Evolutionary conservation across 352 stramenopile species (phyloP).

Genomic region (Globisporangium ultimum): DNA sequence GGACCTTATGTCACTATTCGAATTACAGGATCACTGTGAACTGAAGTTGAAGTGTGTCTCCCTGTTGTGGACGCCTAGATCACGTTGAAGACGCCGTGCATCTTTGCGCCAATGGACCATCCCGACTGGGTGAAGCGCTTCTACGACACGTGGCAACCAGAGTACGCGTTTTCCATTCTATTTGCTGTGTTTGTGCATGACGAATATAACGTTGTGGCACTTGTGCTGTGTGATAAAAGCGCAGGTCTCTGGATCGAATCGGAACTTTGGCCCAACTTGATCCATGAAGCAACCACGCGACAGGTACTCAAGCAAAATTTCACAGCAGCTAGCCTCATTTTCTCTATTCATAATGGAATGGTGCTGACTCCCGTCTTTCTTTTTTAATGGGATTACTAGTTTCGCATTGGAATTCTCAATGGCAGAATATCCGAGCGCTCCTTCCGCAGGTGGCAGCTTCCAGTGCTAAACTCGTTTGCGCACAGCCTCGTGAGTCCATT

Average conservation of each 20-base stretch:
- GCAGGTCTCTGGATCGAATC: constrained; percentile 77
- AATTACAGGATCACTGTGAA: constrained; percentile 7
- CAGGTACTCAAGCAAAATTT: constrained; percentile 15
- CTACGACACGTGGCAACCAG: constrained; percentile 54
- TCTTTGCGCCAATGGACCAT: constrained; percentile 71
- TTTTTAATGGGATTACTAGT: constrained; percentile 11
- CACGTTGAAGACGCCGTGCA: constrained; percentile 17
- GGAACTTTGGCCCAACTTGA: constrained; percentile 77
- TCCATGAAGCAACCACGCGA: constrained; percentile 42
- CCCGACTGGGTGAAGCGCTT: constrained; percentile 47
- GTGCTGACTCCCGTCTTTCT: constrained; percentile 1
- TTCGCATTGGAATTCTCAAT: constrained; percentile 64
- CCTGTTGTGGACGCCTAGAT: background rate
- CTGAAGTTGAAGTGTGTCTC: background rate
- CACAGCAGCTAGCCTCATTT: background rate
- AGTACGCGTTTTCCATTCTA: constrained; percentile 26
- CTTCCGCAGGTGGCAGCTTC: constrained; percentile 46
- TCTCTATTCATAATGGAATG: background rate
- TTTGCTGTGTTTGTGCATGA: background rate
- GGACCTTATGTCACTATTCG: constrained; percentile 8
- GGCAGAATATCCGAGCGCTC: constrained; percentile 57
- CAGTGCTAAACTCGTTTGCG: constrained; percentile 22
- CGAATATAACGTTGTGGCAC: background rate
- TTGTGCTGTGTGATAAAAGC: constrained; percentile 16
- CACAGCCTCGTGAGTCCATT: constrained; percentile 30